Conservation (phyloP, 2,329 filamentous ascomycete genomes). For the Zopfia rhizophila region DNA sequence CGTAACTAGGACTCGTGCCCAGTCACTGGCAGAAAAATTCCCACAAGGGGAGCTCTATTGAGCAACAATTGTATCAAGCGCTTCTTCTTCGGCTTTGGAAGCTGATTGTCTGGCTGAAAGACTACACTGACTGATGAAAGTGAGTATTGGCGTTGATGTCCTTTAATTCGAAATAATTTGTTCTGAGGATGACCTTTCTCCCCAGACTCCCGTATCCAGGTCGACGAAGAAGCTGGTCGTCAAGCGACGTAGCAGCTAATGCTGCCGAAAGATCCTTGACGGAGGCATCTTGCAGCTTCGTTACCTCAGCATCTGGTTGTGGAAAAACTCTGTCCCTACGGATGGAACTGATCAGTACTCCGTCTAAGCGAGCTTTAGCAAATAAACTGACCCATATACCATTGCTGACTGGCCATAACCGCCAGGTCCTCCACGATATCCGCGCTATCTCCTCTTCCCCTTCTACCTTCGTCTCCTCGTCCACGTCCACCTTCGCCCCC, state of each 20-base stretch:
- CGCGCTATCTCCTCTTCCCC: conserved; percentile 22
- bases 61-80: conserved; percentile 61
- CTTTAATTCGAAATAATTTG: conserved; percentile 56
- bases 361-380: conserved; percentile 24
- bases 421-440: conserved; percentile 23
- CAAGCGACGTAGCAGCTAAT: conserved; percentile 34
- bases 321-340: conserved; percentile 43
- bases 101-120: conserved; percentile 48
- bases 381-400: conserved; percentile 37
- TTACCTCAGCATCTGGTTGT: conserved; percentile 42
- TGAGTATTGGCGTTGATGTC: conserved; percentile 28
- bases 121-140: conserved; percentile 39
- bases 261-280: conserved; percentile 42
- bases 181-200: conserved; percentile 49
- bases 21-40: conserved; percentile 52
- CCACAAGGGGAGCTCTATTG: conserved; percentile 41
- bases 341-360: conserved; percentile 21
- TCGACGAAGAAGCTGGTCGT: conserved; percentile 34
- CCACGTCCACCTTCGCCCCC: conserved; percentile 20
- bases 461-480: conserved; percentile 10
- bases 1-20: conserved; percentile 41
- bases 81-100: conserved; percentile 56
- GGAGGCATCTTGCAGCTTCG: conserved; percentile 40
- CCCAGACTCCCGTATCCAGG: conserved; percentile 52
- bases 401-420: conserved; percentile 4